phyloP scores from a whole-genome alignment of 2,329 filamentous ascomycete genomes.

The Epichloe amarillans region DNA sequence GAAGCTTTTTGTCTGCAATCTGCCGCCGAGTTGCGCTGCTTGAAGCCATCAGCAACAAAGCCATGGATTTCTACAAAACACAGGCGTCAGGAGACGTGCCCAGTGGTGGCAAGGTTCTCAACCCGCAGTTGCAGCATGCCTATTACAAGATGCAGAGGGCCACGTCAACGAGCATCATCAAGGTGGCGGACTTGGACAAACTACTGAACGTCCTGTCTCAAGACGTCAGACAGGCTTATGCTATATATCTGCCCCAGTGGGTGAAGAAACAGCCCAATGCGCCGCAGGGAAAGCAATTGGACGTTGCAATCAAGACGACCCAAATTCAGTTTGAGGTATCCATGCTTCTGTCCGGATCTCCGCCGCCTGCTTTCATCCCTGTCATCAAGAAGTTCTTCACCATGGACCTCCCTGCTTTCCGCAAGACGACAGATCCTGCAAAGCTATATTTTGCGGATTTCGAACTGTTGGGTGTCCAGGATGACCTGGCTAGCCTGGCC shows the following conservation, averaged over 20 bases:
- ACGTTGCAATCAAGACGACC: constrained; percentile 29
- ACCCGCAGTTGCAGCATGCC: constrained; percentile 40
- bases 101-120: constrained; percentile 26
- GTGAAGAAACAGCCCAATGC: constrained; percentile 34
- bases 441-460: constrained; percentile 63
- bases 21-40: constrained; percentile 51
- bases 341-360: constrained; percentile 35
- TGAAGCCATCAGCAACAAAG: constrained; percentile 33
- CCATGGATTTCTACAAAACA: constrained; percentile 37
- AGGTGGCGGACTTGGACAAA: constrained; percentile 47
- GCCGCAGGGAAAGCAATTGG: constrained; percentile 27
- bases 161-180: constrained; percentile 38
- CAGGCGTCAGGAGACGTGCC: constrained; percentile 27
- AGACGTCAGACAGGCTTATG: constrained; percentile 39
- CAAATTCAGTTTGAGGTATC: constrained; percentile 37
- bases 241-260: constrained; percentile 28
- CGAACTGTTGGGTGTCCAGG: constrained; percentile 51
- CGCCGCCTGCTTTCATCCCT: constrained; percentile 32
- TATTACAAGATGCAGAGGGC: constrained; percentile 41
- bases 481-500: constrained; percentile 37
- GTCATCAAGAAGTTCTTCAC: constrained; percentile 55
- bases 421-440: constrained; percentile 47
- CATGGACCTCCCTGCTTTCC: constrained; percentile 43
- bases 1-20: constrained; percentile 56
- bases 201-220: constrained; percentile 37